A percentile compares a stretch with the other conserved stretches of the same genome.
Conservation (phyloP, 495 filamentous ascomycete genomes). For the Annulohypoxylon stygium region DNA sequence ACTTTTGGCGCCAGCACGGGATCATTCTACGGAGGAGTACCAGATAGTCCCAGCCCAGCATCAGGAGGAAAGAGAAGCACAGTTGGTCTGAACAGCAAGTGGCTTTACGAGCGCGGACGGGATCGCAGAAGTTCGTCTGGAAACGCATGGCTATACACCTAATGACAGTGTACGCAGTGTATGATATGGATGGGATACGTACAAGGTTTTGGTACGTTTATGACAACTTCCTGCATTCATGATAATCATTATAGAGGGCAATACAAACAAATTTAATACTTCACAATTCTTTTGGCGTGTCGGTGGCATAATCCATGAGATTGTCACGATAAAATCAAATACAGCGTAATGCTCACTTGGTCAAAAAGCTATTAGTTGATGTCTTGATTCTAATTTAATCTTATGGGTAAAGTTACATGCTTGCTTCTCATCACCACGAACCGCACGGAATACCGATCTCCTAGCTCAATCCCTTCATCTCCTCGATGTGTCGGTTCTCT, state of each 20-base stretch:
- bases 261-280: conserved; percentile 24
- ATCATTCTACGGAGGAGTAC: conserved; percentile 58
- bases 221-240: conserved; percentile 9
- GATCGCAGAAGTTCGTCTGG: conserved; percentile 58
- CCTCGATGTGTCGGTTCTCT: background rate
- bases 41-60: conserved; percentile 68
- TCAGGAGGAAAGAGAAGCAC: conserved; percentile 74
- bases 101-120: conserved; percentile 84
- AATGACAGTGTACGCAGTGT: conserved; percentile 10
- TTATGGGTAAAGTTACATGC: background rate
- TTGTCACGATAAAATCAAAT: background rate
- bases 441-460: background rate
- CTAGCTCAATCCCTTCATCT: background rate
- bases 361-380: background rate
- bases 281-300: background rate
- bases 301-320: background rate
- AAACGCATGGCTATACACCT: conserved; percentile 53
- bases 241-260: conserved; percentile 21
- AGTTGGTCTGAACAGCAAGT: conserved; percentile 85
- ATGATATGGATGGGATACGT: conserved; percentile 17
- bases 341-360: background rate
- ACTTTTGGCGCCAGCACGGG: conserved; percentile 1
- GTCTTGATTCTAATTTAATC: background rate
- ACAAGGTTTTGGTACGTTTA: conserved; percentile 3
- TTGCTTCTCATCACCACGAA: background rate